Evolutionary conservation across 169 alveolate species (phyloP).

Genomic region (Toxoplasma gondii): DNA sequence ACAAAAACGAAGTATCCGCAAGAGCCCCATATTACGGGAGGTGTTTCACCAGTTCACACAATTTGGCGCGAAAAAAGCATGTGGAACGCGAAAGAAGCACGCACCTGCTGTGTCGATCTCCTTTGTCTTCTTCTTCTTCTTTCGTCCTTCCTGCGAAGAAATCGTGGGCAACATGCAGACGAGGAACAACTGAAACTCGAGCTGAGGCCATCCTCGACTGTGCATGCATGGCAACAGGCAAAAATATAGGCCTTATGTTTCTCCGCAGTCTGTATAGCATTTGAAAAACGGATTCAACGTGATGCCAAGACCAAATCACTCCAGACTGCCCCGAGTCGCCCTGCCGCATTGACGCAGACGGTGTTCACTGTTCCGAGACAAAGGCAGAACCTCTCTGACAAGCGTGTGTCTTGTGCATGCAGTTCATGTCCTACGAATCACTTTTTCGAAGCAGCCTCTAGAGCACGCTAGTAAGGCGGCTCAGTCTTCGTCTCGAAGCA

Average conservation of each 20-base stretch:
- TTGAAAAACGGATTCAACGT: neutral
- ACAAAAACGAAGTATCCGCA: neutral
- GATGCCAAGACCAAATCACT: neutral
- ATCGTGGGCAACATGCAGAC: neutral
- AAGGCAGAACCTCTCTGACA: no score
- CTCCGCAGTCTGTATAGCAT: neutral
- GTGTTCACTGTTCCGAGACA: no score
- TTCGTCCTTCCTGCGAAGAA: neutral
- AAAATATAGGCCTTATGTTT: neutral
- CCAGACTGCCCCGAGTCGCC: neutral
- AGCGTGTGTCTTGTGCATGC: no score
- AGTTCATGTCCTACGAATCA: no score
- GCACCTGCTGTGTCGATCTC: neutral
- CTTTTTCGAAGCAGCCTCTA: no score
- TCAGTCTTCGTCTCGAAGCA: no score
- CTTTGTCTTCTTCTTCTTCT: conserved; percentile 10
- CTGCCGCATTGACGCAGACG: neutral
- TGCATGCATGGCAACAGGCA: no score
- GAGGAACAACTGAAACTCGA: no score
- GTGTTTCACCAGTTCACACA: no score
- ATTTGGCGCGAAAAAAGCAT: neutral
- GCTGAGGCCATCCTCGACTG: no score
- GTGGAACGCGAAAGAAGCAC: neutral
- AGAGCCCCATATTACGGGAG: no score
- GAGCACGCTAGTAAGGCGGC: no score